A percentile compares a stretch with the other conserved stretches of the same genome.
Evolutionary conservation across 257 asterid species (phyloP).

Genomic region (Solanum okadae): DNA sequence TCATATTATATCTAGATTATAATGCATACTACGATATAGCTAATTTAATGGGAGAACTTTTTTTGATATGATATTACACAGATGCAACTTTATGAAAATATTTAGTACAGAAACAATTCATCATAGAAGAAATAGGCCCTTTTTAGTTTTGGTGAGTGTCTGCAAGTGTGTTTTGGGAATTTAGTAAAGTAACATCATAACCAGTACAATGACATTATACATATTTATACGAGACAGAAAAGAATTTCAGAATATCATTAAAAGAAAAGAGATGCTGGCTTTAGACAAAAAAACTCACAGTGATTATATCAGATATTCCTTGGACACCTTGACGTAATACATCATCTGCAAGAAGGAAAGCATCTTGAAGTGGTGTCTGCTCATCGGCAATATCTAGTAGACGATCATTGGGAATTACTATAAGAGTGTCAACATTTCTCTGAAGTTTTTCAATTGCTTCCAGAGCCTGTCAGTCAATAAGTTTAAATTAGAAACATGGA

Average conservation of each 20-base stretch:
- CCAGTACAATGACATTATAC: not conserved
- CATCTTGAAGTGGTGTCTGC: conserved; percentile 94
- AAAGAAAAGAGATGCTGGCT: not conserved
- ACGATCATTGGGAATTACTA: conserved; percentile 96
- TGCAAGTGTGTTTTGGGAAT: not conserved
- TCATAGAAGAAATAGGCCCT: not conserved
- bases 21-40: not conserved
- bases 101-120: not conserved
- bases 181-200: not conserved
- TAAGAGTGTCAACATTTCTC: conserved; percentile 91
- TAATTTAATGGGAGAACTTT: not conserved
- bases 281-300: conserved; percentile 31
- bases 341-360: conserved; percentile 97
- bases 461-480: conserved; percentile 43
- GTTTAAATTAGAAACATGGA: not conserved
- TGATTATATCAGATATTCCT: conserved; percentile 96
- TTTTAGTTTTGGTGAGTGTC: not conserved
- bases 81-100: not conserved
- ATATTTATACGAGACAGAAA: not conserved
- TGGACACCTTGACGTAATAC: conserved; percentile 97
- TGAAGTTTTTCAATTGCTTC: conserved; percentile 97
- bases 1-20: not conserved
- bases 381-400: conserved; percentile 88
- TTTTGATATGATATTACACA: not conserved
- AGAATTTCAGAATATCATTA: not conserved